Conservation (phyloP, 352 stramenopile genomes). For the Phytophthora megakarya region DNA sequence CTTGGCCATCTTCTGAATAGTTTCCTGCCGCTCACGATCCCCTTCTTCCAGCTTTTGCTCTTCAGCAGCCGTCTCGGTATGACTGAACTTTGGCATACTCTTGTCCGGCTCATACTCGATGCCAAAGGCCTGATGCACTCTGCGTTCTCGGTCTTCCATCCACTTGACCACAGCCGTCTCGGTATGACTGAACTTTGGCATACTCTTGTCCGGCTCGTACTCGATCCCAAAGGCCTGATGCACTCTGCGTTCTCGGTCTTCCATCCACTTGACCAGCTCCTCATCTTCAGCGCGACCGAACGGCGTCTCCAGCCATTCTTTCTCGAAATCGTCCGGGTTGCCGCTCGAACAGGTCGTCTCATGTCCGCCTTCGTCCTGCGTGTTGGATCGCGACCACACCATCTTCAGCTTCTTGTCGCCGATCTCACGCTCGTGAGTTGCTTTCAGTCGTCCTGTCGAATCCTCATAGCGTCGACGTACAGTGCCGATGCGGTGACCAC, state of each 20-base stretch:
- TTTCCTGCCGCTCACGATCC: constrained; percentile 45
- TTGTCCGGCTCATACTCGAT: constrained; percentile 46
- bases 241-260: constrained; percentile 34
- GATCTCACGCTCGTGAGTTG: constrained; percentile 68
- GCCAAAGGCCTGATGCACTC: constrained; percentile 35
- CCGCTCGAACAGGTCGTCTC: constrained; percentile 46
- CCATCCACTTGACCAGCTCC: constrained; percentile 30
- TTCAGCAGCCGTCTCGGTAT: constrained; percentile 17
- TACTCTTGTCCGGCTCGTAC: constrained; percentile 35
- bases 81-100: constrained; percentile 23
- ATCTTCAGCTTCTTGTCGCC: constrained; percentile 66
- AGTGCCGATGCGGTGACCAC: constrained; percentile 53
- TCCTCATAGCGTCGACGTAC: constrained; percentile 79
- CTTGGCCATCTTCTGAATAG: constrained; percentile 63
- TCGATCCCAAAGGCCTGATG: constrained; percentile 44
- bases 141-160: constrained; percentile 34
- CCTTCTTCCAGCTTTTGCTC: constrained; percentile 26
- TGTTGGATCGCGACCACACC: constrained; percentile 51
- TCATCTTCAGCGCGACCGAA: constrained; percentile 61
- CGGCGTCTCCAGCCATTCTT: constrained; percentile 61
- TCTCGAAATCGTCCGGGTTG: constrained; percentile 65
- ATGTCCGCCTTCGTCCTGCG: constrained; percentile 63
- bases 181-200: too few relatives aligned
- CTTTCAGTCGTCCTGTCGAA: constrained; percentile 71
- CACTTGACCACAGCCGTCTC: constrained; percentile 36